Percentiles rank a stretch among this genome's conserved stretches.
Conservation (phyloP, 495 filamentous ascomycete genomes). For the Viridothelium virens region DNA sequence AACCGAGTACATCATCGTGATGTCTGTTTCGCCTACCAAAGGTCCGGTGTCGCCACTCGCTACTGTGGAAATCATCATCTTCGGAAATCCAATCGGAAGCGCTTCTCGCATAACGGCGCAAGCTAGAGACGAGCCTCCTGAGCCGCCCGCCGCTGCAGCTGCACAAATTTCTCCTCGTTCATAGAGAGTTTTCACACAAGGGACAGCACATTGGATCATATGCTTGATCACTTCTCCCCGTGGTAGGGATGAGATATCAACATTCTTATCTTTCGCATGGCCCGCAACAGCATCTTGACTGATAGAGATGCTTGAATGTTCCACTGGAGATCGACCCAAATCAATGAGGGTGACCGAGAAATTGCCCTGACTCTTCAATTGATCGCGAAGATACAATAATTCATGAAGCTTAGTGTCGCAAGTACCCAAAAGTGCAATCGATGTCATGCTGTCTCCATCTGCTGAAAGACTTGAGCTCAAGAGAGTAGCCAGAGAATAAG, state of each 20-base stretch:
- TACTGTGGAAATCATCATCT: constrained; percentile 62
- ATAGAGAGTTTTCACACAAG: constrained; percentile 34
- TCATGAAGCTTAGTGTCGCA: constrained; percentile 61
- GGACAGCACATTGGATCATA: constrained; percentile 41
- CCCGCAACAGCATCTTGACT: constrained; percentile 37
- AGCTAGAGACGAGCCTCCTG: constrained; percentile 49
- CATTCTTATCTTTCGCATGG: constrained; percentile 7
- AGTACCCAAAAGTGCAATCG: constrained; percentile 54
- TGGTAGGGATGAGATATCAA: constrained; percentile 29
- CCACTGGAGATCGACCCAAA: constrained; percentile 41
- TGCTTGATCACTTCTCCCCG: constrained; percentile 45
- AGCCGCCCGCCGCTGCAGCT: constrained; percentile 51
- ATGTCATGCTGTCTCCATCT: constrained; percentile 16
- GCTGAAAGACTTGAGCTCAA: not conserved
- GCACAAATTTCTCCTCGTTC: constrained; percentile 41
- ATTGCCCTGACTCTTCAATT: constrained; percentile 41
- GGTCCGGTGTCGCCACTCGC: constrained; percentile 52
- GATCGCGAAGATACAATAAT: constrained; percentile 48
- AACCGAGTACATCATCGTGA: constrained; percentile 61
- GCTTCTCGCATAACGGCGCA: constrained; percentile 51
- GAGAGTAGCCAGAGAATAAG: not conserved
- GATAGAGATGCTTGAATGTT: constrained; percentile 43
- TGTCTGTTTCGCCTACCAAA: constrained; percentile 57
- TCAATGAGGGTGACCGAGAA: constrained; percentile 41
- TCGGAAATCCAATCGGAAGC: constrained; percentile 56